Base-by-base conservation (phyloP, 2,329 filamentous ascomycete genomes). In the Botrytis elliptica region DNA sequence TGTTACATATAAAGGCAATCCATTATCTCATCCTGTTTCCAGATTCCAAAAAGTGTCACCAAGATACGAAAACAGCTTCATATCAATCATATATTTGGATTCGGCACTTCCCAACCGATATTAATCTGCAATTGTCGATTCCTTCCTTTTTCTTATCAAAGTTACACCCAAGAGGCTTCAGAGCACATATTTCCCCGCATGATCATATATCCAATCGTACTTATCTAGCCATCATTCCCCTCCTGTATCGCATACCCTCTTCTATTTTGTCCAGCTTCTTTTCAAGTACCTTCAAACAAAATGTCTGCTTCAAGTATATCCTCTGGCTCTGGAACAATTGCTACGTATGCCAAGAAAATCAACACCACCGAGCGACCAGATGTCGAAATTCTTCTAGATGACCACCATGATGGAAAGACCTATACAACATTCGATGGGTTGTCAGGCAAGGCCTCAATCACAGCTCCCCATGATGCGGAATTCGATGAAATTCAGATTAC, bases 401-500 rank as follows among this genome's bases (percentile, higher is more conserved):
- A 79, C 52, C 75, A 80, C 60, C 70, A 52, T 46, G 77, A 78
- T 14, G 76, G 74, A 22, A 81, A 79, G 52, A 71, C 77, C 29
- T 81, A 80, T 64, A 78, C 78, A 22, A 80, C 79, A n/a, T 79
- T 77, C 40, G 80, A 81, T 72, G 74, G 77, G 25, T 49, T 81
- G 7, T 77, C 76, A 10, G 80, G 80, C 57, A 75, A 73, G 59
- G 78, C 78, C 22, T 75, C 77, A 36, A 78, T 81, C 74, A 79
- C 77, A 42, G 77, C 79, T 44, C 76, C 79, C 38, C 74, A 79
- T 60, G 77, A 76, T 74, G 74, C 78, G 38, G 75, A 76, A 72
- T 81, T 81, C 74, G 79, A 81, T 62, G 79, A 80, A 44, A 76
- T 81, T 8, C 75, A 78, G 29, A 81, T 81, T 44, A 80, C 80